Evolutionary conservation across 768 basidiomycete species (phyloP), one percentile per base, ranked within the genome.

Genomic region (Epithele typhae): DNA sequence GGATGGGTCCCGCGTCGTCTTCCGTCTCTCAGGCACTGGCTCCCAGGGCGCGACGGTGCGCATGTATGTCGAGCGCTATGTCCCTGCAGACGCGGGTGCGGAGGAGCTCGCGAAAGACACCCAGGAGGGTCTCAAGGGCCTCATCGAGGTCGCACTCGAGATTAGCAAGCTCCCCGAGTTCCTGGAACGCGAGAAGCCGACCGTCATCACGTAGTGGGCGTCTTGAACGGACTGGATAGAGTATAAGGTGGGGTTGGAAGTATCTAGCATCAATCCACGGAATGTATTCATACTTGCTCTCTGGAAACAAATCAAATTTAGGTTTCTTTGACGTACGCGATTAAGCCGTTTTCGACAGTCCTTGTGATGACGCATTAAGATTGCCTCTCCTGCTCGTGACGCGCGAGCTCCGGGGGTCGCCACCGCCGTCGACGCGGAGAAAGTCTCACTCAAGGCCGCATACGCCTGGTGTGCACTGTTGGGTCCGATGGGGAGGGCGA

Each of bases 31-130:
- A 52, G 96, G 96, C 47, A 99, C 96, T 1, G 96, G 96, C 14
- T 92, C 89, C 53, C 84, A 90, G 42, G 96, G 96, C 37, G 96
- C 96, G 19, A 99, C 96, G 11, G 92, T 98, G 43, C 76, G 96
- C 53, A 75, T 97, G 79, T 99, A 99, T 62, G 84, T 95, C 38
- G 96, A 99, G 71, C 81, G 93, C 63, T 95, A 94, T 61, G 79
- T 92, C 33, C 78, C 82, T 48, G 68, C 82, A 14, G 73, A 78
- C 19, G 82, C 79, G 37, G 84, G 91, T 43, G 72, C 78, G 30
- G 76, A 74, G 55, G 89, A 86, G 64, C 73, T 89, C 48, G 70
- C 71, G 52, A 80, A 81, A 64, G 77, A 87, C 49, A 84, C 96
- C 17, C 85, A 87, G 37, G 87, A 93, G 54, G 96, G 96, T 8